Percentiles rank a stretch among this genome's conserved stretches.
Evolutionary conservation across 2,329 filamentous ascomycete species (phyloP).

Genomic region (Colletotrichum karsti): DNA sequence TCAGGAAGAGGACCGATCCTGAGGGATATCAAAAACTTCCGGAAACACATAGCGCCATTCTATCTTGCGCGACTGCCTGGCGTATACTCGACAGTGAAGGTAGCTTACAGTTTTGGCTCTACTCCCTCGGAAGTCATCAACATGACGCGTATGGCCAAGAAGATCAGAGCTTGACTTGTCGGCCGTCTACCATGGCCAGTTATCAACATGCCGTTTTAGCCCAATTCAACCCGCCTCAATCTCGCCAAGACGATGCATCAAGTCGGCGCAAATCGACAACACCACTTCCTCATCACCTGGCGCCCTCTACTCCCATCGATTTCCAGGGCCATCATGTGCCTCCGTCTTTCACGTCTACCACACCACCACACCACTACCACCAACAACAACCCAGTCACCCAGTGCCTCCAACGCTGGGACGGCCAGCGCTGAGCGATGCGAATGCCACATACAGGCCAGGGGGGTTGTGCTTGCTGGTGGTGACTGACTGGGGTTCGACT

Average conservation of each 20-base stretch:
- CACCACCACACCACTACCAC: not conserved
- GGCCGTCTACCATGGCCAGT: too few species aligned
- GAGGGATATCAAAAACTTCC: too few species aligned
- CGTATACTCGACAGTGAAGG: too few species aligned
- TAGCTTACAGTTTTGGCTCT: too few species aligned
- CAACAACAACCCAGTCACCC: not conserved
- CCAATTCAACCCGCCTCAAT: not conserved
- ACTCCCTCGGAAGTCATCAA: too few species aligned
- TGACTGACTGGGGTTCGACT: slow-evolving; percentile 7
- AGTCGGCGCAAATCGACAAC: not conserved
- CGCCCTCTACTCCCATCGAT: not conserved
- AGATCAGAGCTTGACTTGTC: too few species aligned
- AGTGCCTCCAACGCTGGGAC: not conserved
- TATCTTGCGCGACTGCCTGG: too few species aligned
- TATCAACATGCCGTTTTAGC: not conserved
- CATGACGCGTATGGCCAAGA: too few species aligned
- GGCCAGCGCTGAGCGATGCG: not conserved
- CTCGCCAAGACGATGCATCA: not conserved
- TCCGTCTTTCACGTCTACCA: too few species aligned
- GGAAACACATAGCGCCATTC: too few species aligned
- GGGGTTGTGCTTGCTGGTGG: not conserved
- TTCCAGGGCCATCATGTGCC: too few species aligned
- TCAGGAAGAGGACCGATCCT: not conserved
- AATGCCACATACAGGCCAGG: not conserved
- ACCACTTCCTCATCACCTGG: not conserved